phyloP scores from a whole-genome alignment of 371 early-diverging fungal species.

The Mucor racemosus region DNA sequence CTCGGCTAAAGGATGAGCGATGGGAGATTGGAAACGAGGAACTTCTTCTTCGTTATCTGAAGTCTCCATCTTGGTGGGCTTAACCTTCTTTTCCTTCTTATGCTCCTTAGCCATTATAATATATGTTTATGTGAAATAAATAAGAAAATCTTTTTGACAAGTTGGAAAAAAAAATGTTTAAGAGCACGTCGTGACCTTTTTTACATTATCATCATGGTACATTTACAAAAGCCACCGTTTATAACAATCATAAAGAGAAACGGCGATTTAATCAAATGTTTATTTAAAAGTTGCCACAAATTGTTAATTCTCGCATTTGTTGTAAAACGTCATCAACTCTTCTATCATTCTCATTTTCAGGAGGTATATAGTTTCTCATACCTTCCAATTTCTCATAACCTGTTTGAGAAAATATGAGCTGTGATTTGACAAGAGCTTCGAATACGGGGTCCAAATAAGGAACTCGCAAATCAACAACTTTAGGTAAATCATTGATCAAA shows the following conservation, averaged over 20 bases:
- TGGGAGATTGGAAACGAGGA: slow-evolving; percentile 67
- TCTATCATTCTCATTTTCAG: slow-evolving; percentile 57
- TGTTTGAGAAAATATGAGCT: slow-evolving; percentile 77
- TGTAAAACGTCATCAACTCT: slow-evolving; percentile 76
- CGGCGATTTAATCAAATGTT: neutral
- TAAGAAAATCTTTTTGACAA: slow-evolving; percentile 4
- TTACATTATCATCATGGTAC: neutral
- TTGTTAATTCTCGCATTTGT: slow-evolving; percentile 85
- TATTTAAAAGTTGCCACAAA: slow-evolving; percentile 63
- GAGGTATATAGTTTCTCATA: slow-evolving; percentile 46
- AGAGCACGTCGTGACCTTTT: slow-evolving; percentile 13
- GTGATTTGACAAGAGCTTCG: slow-evolving; percentile 89
- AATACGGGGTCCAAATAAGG: slow-evolving; percentile 90
- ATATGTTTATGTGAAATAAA: neutral
- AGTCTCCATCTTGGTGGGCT: slow-evolving; percentile 32
- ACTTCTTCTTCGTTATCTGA: slow-evolving; percentile 35
- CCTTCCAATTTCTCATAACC: slow-evolving; percentile 69
- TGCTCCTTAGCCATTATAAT: slow-evolving; percentile 33
- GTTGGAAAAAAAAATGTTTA: slow-evolving; percentile 16
- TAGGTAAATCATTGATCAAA: slow-evolving; percentile 86
- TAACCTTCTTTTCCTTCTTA: slow-evolving; percentile 58
- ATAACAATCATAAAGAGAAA: neutral
- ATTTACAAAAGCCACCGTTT: neutral
- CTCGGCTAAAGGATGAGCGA: slow-evolving; percentile 93
- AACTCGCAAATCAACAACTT: slow-evolving; percentile 84